phyloP scores from a whole-genome alignment of 768 basidiomycete species.

The Agrocybe praecox region DNA sequence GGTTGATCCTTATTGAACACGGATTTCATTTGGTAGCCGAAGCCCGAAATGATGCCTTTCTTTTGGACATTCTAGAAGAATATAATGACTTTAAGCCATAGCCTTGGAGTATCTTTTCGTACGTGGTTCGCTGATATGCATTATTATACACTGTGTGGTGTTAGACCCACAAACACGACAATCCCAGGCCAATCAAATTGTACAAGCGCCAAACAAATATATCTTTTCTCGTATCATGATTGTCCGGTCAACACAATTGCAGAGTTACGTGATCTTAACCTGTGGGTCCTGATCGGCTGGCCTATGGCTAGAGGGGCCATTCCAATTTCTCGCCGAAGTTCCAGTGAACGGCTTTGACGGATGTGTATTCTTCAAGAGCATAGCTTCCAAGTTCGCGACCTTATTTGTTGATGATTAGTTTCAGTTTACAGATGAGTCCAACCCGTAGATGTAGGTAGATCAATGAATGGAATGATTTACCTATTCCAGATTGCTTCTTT shows the following conservation, averaged over 20 bases:
- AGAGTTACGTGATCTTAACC: neutral
- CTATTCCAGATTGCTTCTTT: constrained; percentile 90
- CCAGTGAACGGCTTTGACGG: constrained; percentile 84
- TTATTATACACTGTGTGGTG: too few species aligned
- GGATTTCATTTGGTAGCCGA: too few species aligned
- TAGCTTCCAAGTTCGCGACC: constrained; percentile 89
- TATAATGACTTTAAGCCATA: too few species aligned
- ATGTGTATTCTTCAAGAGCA: constrained; percentile 84
- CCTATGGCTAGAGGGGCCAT: constrained; percentile 64
- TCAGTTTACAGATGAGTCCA: constrained; percentile 4
- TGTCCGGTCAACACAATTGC: neutral
- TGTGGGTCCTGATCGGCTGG: neutral
- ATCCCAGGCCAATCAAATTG: too few species aligned
- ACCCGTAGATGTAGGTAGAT: neutral
- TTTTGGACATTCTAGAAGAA: too few species aligned
- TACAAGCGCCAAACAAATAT: too few species aligned
- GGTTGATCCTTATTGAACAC: too few species aligned
- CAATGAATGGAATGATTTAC: constrained; percentile 39
- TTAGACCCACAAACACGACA: too few species aligned
- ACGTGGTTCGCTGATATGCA: too few species aligned
- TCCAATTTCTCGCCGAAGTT: constrained; percentile 81
- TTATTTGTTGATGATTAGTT: constrained; percentile 25
- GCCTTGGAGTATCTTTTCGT: too few species aligned
- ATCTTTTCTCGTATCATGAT: too few species aligned
- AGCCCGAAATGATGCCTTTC: too few species aligned